Base-by-base conservation (phyloP, 2,329 filamentous ascomycete species). In the Didymella segeticola region DNA sequence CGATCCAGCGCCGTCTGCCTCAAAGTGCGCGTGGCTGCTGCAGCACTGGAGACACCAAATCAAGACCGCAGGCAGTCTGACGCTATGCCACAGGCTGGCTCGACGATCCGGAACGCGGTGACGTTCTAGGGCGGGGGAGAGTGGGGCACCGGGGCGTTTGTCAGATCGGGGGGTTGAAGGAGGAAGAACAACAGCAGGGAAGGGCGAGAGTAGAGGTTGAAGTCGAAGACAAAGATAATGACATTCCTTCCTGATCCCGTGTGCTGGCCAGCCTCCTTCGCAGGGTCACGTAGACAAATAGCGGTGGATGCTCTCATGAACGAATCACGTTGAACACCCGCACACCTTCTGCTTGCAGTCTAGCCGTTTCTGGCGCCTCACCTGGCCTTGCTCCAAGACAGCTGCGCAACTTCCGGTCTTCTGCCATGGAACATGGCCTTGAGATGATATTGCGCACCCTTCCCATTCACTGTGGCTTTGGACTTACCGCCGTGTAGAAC, bases 271-370 rank as follows among this genome's bases (percentile, higher is more conserved):
- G 47, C 43, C 57, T 59, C 62, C 62, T 59, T 60, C 38, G 47
- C 46, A 49, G 57, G 51, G 62, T 66, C 67, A 70, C 64, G 66
- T 64, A 58, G 53, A 60, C 59, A 56, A 62, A 63, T 55, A 55
- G 63, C 63, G 62, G 62, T 64, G 57, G 58, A 57, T 52, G 61
- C 55, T 39, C 54, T 37, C 43, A 57, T 60, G 56, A 58, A 55
- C 66, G 60, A 69, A 70, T 71, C 66, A 71, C 50, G 58, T 31
- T 56, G 39, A 57, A 43, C 49, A 52, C 46, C 56, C 46, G 30
- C 58, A 51, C 57, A 55, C 62, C 61, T 60, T 57, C 53, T 47
- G 53, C 36, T 57, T 55, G 60, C 47, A 62, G 66, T 64, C 62
- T 65, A 64, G 63, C 52, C 31, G 31, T 43, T 56, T 47, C 20